Base-by-base conservation (phyloP, 1,139 yeast species). In the Blastobotrys buckinghamii region DNA sequence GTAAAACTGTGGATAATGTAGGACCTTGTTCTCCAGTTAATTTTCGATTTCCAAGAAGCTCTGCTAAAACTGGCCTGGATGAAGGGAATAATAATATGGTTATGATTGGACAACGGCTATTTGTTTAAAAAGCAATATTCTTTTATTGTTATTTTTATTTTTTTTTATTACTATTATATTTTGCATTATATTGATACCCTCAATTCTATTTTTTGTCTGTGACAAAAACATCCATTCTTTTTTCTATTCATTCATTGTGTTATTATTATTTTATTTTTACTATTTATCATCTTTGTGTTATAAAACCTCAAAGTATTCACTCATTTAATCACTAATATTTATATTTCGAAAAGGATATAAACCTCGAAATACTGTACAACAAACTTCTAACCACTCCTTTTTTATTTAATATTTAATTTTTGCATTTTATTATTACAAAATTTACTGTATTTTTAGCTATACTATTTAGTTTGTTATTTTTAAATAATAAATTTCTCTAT, bases 81-180 rank as follows among this genome's bases (percentile, higher is more conserved):
- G 17, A 17, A 3, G 32, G 30, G 30, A 17, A 22, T 29, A 16
- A 39, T 9, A 12, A 22, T 29, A 12, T 19, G 30, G 24, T 19
- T 22, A 42, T 41, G 42, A 44, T 45, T 22, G 48, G 48, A 2
- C 48, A 45, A 27, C 40, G 44, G 37, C 34, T 45, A 27, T 45
- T 45, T 40, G 48, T 40, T 13, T 45, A 22, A 22, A n/a, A n/a
- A n/a, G n/a, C n/a, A 22, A 38, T 29, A 6, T 19, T 15, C 33
- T 13, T 7, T 19, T 33, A 19, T 32, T 33, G 17, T 35, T 24
- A 26, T 24, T 35, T 34, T 10, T 17, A 8, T 13, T 7, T 7
- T 7, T 39, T 39, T 10, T 13, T 5, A n/a, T n/a, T n/a, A n/a
- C 17, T 10, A 35, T 12, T 35, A 9, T n/a, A 35, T n/a, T 35